Conservation (phyloP, 129 eudicot genomes). For the Heracleum sosnowskyi region DNA sequence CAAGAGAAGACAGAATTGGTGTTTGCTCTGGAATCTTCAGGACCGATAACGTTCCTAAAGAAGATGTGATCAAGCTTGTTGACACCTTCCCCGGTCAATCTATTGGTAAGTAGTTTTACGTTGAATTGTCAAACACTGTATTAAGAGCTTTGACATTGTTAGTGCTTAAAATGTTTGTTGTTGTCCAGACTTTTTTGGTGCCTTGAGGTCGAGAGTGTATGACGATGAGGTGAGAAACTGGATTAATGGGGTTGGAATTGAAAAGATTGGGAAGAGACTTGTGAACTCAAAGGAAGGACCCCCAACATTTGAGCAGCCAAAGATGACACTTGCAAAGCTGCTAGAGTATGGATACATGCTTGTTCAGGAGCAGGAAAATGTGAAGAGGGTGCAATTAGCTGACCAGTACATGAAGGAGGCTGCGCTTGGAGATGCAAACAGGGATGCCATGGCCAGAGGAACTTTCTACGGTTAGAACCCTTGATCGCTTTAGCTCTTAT, state of each 20-base stretch:
- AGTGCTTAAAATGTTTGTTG: neutral
- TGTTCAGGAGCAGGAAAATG: conserved; percentile 90
- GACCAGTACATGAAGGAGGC: conserved; percentile 75
- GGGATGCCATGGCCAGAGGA: conserved; percentile 60
- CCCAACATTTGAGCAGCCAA: conserved; percentile 70
- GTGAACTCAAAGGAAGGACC: conserved; percentile 96
- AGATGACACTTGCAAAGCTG: conserved; percentile 74
- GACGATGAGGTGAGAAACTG: conserved; percentile 77
- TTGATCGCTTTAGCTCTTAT: conserved; percentile 5
- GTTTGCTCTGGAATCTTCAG: conserved; percentile 79
- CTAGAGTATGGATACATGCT: conserved; percentile 78
- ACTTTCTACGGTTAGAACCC: conserved; percentile 60
- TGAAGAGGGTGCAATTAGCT: conserved; percentile 96
- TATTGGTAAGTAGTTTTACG: conserved; percentile 40
- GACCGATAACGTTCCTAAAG: conserved; percentile 43
- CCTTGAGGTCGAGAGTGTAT: conserved; percentile 95
- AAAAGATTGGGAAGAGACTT: conserved; percentile 58
- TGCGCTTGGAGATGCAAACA: conserved; percentile 93
- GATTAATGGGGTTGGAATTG: conserved; percentile 45
- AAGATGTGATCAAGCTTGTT: conserved; percentile 56
- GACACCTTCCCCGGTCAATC: conserved; percentile 99
- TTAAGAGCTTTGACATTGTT: neutral
- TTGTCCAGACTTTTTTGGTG: conserved; percentile 84
- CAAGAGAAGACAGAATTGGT: conserved; percentile 91
- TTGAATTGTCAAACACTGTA: neutral